A percentile compares a stretch with the other conserved stretches of the same genome.
Conservation (phyloP, 2,329 filamentous ascomycete species). For the Trichothecium roseum region DNA sequence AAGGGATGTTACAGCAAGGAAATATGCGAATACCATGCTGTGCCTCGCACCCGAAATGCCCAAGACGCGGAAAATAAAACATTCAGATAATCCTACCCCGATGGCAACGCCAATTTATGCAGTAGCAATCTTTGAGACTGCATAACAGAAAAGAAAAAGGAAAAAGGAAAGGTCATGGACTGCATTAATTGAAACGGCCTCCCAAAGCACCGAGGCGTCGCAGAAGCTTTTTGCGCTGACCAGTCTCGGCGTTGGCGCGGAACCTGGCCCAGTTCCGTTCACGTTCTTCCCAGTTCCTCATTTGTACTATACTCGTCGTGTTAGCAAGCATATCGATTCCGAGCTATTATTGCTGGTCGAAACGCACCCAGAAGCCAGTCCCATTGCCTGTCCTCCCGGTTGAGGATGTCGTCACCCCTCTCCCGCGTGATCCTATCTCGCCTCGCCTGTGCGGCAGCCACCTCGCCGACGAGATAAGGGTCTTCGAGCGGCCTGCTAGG, state of each 20-base stretch:
- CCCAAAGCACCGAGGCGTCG: slow-evolving; percentile 25
- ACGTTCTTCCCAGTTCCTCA: slow-evolving; percentile 39
- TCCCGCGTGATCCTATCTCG: slow-evolving; percentile 47
- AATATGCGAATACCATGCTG: no score
- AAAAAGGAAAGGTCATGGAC: slow-evolving; percentile 2
- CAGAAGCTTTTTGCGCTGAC: slow-evolving; percentile 25
- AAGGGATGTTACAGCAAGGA: no score
- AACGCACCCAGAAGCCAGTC: slow-evolving; percentile 48
- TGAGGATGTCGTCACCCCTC: slow-evolving; percentile 41
- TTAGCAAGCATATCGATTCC: no score
- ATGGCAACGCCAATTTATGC: slow-evolving; percentile 7
- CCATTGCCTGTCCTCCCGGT: slow-evolving; percentile 48
- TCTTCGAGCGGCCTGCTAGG: slow-evolving; percentile 40
- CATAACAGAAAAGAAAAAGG: slow-evolving; percentile 1
- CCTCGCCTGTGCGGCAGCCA: slow-evolving; percentile 47
- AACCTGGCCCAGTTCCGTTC: slow-evolving; percentile 35
- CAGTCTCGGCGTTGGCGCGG: slow-evolving; percentile 25
- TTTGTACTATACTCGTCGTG: slow-evolving; percentile 29
- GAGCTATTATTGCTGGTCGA: not conserved
- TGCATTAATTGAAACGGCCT: not conserved
- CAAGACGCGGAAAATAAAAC: slow-evolving; percentile 8
- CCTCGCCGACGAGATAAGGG: slow-evolving; percentile 56
- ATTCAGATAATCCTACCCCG: slow-evolving; percentile 2
- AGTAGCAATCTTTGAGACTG: not conserved
- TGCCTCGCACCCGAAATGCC: no score